Evolutionary conservation across 2,329 filamentous ascomycete species (phyloP).

Genomic region (Trichoderma guizhouense): DNA sequence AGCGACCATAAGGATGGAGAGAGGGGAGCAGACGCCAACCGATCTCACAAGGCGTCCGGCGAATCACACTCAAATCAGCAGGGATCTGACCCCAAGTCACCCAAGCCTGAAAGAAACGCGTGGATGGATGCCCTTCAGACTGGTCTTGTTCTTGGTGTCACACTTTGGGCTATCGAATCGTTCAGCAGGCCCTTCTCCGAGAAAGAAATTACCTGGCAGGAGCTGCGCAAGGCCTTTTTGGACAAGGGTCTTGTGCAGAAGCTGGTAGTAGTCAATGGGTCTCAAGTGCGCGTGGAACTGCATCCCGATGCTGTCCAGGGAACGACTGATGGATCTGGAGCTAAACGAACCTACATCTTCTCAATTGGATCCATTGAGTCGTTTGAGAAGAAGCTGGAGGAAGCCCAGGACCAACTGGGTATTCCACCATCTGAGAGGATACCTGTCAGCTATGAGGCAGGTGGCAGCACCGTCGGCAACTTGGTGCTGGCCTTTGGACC

Average conservation of each 20-base stretch:
- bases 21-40: slow-evolving; percentile 20
- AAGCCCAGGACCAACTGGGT: slow-evolving; percentile 80
- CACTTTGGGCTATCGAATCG: slow-evolving; percentile 47
- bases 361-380: slow-evolving; percentile 91
- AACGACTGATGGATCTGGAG: slow-evolving; percentile 31
- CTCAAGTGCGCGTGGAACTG: slow-evolving; percentile 73
- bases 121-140: slow-evolving; percentile 37
- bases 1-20: slow-evolving; percentile 23
- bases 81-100: slow-evolving; percentile 29
- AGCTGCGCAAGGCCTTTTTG: slow-evolving; percentile 88
- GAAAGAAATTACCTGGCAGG: slow-evolving; percentile 93
- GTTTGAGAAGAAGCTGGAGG: slow-evolving; percentile 84
- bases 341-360: slow-evolving; percentile 70
- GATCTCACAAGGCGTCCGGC: slow-evolving; percentile 21
- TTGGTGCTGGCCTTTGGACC: slow-evolving; percentile 78
- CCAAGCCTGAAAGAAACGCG: slow-evolving; percentile 34
- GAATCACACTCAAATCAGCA: slow-evolving; percentile 27
- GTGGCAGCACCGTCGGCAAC: slow-evolving; percentile 71
- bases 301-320: slow-evolving; percentile 66
- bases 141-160: slow-evolving; percentile 47
- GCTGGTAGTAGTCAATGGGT: slow-evolving; percentile 72
- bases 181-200: slow-evolving; percentile 43
- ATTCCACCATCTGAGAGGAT: slow-evolving; percentile 89
- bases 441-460: slow-evolving; percentile 80
- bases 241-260: slow-evolving; percentile 96